phyloP scores from a whole-genome alignment of 1,284 basidiomycete genomes.

The Coriolopsis trogii region DNA sequence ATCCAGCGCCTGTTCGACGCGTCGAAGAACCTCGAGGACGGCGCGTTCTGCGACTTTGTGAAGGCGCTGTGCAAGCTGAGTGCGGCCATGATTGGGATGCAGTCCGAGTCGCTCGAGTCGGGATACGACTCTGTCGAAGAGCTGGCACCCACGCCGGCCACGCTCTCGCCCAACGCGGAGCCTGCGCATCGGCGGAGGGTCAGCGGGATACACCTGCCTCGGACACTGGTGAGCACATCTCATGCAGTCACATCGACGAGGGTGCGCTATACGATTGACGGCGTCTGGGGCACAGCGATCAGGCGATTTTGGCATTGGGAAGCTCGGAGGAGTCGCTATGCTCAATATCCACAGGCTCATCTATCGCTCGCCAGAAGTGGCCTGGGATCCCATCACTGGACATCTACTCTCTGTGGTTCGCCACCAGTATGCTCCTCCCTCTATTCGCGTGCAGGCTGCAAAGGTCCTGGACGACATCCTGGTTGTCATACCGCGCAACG shows the following conservation, averaged over 20 bases:
- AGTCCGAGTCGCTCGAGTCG: slow-evolving; percentile 46
- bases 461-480: slow-evolving; percentile 85
- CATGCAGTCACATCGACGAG: not conserved
- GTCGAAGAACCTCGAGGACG: slow-evolving; percentile 81
- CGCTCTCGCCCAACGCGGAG: slow-evolving; percentile 45
- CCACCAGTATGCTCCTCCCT: slow-evolving; percentile 67
- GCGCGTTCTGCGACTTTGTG: slow-evolving; percentile 83
- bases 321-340: slow-evolving; percentile 78
- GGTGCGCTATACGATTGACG: no score
- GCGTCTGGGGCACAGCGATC: slow-evolving; percentile 56
- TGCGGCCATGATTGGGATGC: slow-evolving; percentile 88
- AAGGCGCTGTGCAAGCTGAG: slow-evolving; percentile 84
- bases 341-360: slow-evolving; percentile 89
- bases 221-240: slow-evolving; percentile 61
- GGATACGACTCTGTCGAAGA: slow-evolving; percentile 48
- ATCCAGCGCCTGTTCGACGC: slow-evolving; percentile 86
- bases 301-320: slow-evolving; percentile 86
- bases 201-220: slow-evolving; percentile 83
- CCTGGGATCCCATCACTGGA: slow-evolving; percentile 80
- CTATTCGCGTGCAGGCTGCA: slow-evolving; percentile 87
- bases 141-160: slow-evolving; percentile 36
- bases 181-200: slow-evolving; percentile 68
- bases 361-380: slow-evolving; percentile 76
- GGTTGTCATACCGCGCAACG: slow-evolving; percentile 67
- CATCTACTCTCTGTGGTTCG: slow-evolving; percentile 81